These are phyloP conservation scores for Colletotrichum musicola DNA, from an alignment of 2,329 filamentous ascomycete genomes.

Conservation along the genomic window DNA sequence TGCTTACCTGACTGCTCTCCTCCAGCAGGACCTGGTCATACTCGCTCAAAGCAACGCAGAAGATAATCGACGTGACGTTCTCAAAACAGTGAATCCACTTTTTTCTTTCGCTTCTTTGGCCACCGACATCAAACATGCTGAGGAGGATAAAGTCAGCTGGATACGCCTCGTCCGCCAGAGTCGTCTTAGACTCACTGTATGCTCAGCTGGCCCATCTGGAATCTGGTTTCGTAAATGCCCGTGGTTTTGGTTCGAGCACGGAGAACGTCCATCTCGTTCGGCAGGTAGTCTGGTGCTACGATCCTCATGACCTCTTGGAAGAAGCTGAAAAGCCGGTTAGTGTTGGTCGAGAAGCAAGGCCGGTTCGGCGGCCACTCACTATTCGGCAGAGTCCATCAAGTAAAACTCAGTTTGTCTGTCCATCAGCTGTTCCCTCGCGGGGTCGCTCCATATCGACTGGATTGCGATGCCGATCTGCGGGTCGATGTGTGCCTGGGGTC, in stretches of 20 bases:
- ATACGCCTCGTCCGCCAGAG: background rate
- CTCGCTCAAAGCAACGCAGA: constrained; percentile 97
- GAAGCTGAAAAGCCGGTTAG: constrained; percentile 73
- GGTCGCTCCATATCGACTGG: constrained; percentile 89
- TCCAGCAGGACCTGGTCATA: constrained; percentile 98
- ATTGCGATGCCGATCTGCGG: constrained; percentile 85
- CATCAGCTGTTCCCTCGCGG: constrained; percentile 84
- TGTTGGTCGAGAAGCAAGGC: background rate
- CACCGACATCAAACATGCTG: constrained; percentile 99
- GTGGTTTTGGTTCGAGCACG: constrained; percentile 98
- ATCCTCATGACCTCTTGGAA: constrained; percentile 94
- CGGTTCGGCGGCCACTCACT: constrained; percentile 70
- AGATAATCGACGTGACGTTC: constrained; percentile 99
- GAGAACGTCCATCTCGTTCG: constrained; percentile 93
- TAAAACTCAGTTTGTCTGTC: constrained; percentile 98
- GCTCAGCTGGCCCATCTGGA: constrained; percentile 98
- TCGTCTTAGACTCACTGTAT: constrained; percentile 82
- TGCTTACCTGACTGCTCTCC: constrained; percentile 91
- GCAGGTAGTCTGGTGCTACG: constrained; percentile 85
- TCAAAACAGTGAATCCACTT: constrained; percentile 99
- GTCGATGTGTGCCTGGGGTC: constrained; percentile 88
- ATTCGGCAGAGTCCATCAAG: constrained; percentile 98
- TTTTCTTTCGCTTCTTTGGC: constrained; percentile 96
- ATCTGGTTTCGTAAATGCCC: constrained; percentile 98
- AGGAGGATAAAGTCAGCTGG: background rate